A percentile compares a stretch with the other conserved stretches of the same genome.
phyloP scores from a whole-genome alignment of 2,329 filamentous ascomycete species.

The Aspergillus neotritici region DNA sequence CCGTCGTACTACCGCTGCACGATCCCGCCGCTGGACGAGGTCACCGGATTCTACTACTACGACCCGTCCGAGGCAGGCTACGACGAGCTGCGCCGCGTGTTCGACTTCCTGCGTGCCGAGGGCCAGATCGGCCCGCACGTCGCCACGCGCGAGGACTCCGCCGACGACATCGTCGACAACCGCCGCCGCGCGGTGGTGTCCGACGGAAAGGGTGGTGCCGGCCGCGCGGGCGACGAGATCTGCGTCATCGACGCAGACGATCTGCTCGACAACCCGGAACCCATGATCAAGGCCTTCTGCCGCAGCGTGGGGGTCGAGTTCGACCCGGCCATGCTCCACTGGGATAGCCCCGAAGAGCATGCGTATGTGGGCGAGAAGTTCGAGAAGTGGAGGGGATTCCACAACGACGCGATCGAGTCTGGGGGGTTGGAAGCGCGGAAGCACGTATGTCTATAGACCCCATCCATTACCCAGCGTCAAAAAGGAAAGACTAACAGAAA shows the following conservation, averaged over 20 bases:
- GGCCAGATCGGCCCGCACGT: conserved; percentile 65
- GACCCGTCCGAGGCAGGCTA: conserved; percentile 87
- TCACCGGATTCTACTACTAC: conserved; percentile 83
- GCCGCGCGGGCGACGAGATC: conserved; percentile 51
- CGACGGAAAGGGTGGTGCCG: conserved; percentile 15
- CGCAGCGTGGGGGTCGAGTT: conserved; percentile 73
- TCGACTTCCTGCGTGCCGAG: conserved; percentile 71
- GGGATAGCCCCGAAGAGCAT: conserved; percentile 72
- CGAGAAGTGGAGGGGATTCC: conserved; percentile 96
- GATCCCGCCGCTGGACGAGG: conserved; percentile 72
- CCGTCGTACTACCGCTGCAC: conserved; percentile 95
- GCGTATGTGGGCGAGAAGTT: conserved; percentile 66
- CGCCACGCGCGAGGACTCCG: conserved; percentile 40
- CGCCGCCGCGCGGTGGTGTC: conserved; percentile 17
- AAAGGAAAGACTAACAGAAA: conserved; percentile 13
- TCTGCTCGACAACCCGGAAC: conserved; percentile 75
- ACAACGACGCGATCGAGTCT: conserved; percentile 87
- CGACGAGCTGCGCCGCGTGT: conserved; percentile 74
- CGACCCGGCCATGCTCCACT: conserved; percentile 70
- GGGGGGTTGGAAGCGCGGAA: conserved; percentile 61
- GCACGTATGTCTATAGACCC: conserved; percentile 37
- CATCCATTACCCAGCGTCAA: background rate
- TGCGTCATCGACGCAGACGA: conserved; percentile 93
- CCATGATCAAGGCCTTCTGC: conserved; percentile 73
- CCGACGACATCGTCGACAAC: conserved; percentile 26